Conservation (phyloP, 495 filamentous ascomycete genomes). For the Astrothelium macrocarpum region DNA sequence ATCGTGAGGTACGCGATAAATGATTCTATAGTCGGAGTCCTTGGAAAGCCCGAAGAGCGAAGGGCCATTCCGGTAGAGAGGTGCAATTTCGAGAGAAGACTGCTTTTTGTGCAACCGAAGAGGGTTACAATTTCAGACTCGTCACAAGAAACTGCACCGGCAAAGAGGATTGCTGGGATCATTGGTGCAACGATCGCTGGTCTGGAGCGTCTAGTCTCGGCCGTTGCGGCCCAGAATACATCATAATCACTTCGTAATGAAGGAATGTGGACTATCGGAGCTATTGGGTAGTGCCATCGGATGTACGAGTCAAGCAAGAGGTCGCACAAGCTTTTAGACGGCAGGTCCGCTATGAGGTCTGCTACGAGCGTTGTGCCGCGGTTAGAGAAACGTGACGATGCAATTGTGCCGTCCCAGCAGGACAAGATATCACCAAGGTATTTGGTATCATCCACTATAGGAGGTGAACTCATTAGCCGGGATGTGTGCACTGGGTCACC, state of each 20-base stretch:
- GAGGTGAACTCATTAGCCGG: background rate
- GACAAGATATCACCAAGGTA: background rate
- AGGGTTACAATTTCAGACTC: background rate
- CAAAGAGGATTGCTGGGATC: constrained; percentile 7
- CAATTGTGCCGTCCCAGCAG: background rate
- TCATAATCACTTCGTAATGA: constrained; percentile 6
- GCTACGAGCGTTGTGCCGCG: background rate
- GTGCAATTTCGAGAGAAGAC: constrained; percentile 5
- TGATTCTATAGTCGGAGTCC: constrained; percentile 8
- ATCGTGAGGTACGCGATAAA: constrained; percentile 8
- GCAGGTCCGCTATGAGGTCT: background rate
- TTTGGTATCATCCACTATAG: background rate
- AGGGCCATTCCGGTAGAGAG: background rate
- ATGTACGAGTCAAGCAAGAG: constrained; percentile 7
- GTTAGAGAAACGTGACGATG: background rate
- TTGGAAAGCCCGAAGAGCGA: constrained; percentile 7
- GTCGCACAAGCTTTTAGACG: constrained; percentile 8
- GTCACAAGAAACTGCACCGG: constrained; percentile 5
- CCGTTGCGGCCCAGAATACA: constrained; percentile 4
- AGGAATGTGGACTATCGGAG: constrained; percentile 8
- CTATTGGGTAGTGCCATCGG: constrained; percentile 2
- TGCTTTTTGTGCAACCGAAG: background rate
- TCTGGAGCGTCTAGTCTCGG: background rate
- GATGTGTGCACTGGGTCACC: background rate
- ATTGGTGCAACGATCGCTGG: constrained; percentile 5